Conservation (phyloP, 2,329 filamentous ascomycete genomes). For the Aspergillus oerlinghausenensis region DNA sequence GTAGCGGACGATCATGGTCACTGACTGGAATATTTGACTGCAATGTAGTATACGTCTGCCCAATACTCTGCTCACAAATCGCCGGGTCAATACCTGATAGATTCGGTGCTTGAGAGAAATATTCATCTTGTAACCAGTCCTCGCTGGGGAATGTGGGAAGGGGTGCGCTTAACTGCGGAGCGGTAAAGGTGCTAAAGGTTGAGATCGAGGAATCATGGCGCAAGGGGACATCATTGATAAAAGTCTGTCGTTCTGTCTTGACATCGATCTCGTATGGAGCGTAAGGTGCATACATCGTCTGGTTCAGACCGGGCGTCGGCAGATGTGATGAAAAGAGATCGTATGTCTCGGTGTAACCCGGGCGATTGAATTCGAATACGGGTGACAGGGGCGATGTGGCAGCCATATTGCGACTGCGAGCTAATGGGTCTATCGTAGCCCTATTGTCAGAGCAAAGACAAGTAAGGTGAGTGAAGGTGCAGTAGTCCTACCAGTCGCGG, state of each 20-base stretch:
- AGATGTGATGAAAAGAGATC: conserved; percentile 41
- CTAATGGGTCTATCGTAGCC: conserved; percentile 11
- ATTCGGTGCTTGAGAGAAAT: conserved; percentile 56
- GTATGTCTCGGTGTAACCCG: conserved; percentile 46
- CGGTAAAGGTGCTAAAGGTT: conserved; percentile 88
- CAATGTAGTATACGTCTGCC: conserved; percentile 51
- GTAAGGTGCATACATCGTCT: conserved; percentile 53
- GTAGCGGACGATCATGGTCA: conserved; percentile 77
- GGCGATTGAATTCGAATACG: conserved; percentile 64
- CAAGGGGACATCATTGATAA: conserved; percentile 83
- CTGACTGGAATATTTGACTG: conserved; percentile 77
- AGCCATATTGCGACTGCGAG: conserved; percentile 13
- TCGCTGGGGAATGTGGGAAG: conserved; percentile 61
- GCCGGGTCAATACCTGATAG: conserved; percentile 18
- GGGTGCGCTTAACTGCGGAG: conserved; percentile 64
- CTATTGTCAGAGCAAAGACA: conserved; percentile 3
- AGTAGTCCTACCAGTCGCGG: conserved; percentile 37
- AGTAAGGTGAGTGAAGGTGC: background rate
- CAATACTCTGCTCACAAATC: conserved; percentile 14
- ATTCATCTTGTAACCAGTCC: conserved; percentile 68
- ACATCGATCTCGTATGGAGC: conserved; percentile 91
- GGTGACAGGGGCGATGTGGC: conserved; percentile 61
- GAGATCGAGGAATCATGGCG: conserved; percentile 82
- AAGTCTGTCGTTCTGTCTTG: conserved; percentile 92
- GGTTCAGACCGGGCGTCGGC: conserved; percentile 52